Conservation (phyloP, 1,139 yeast genomes). For the Scheffersomyces segobiensis region DNA sequence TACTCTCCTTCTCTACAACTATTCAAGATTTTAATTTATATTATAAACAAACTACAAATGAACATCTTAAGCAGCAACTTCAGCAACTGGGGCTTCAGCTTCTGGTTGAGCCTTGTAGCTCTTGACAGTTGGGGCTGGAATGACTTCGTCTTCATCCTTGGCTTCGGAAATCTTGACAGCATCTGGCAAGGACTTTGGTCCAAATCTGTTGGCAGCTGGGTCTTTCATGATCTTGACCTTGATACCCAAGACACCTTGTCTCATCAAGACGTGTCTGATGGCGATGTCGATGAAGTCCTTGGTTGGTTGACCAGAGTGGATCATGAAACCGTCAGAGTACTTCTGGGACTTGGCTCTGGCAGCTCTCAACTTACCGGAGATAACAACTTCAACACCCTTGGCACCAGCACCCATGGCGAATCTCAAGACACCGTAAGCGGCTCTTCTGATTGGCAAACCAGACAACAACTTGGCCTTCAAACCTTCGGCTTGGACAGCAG, state of each 20-base stretch:
- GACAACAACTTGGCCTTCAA: constrained; percentile 96
- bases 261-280: constrained; percentile 98
- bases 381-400: constrained; percentile 99
- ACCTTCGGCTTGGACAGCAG: constrained; percentile 99
- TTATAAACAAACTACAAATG: neutral
- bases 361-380: constrained; percentile 99
- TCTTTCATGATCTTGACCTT: constrained; percentile 99
- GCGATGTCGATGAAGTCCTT: constrained; percentile 98
- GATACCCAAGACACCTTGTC: constrained; percentile 99
- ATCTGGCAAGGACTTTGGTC: constrained; percentile 95
- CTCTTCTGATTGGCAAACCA: constrained; percentile 99
- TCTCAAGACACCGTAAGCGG: constrained; percentile 99
- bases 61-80: constrained; percentile 32
- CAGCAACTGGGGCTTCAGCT: constrained; percentile 27
- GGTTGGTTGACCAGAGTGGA: constrained; percentile 99
- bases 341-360: constrained; percentile 99
- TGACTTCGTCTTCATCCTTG: constrained; percentile 85
- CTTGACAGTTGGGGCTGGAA: constrained; percentile 84
- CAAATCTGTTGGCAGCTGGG: constrained; percentile 88
- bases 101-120: constrained; percentile 54
- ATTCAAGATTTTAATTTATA: neutral
- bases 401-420: constrained; percentile 99
- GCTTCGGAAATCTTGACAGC: constrained; percentile 94
- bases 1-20: neutral
- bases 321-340: constrained; percentile 99